Evolutionary conservation across 2,329 filamentous ascomycete genomes (phyloP), one percentile per base, ranked within the genome.

Genomic region (Periglandula ipomoeae): DNA sequence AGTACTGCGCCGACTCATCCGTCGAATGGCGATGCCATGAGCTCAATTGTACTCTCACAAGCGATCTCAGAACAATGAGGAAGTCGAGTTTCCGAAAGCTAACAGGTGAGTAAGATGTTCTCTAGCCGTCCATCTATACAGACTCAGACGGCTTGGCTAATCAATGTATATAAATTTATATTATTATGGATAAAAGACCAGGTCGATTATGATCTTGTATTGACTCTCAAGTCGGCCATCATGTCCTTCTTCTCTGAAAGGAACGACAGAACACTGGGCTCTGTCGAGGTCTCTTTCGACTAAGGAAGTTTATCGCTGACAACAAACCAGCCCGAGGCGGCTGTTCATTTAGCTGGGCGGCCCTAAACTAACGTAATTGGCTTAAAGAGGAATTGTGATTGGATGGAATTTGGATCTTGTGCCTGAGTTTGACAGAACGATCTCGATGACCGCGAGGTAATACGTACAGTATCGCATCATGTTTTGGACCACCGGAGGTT

Each of bases 181-280:
- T n/a, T n/a, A n/a, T n/a, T n/a, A n/a, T n/a, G n/a, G n/a, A n/a
- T n/a, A n/a, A n/a, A n/a, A n/a, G n/a, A n/a, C n/a, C 5, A 39
- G 3, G 4, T 50, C 1, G 0, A 4, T 8, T 26, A 13, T 13
- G 3, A 44, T 6, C 45, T 50, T 13, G 24, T 50, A 3, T 10
- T 50, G 19, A 44, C 39, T 2, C 2, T 50, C 6, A 24, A 47
- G 34, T 50, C 49, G 6, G 49, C 49, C 19, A 6, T 50, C 1
- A 50, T 50, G 34, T 40, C 44, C 4, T 50, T 44, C 23, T 50
- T 44, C 3, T 4, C 44, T 2, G 49, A 50, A n/a, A 9, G 47
- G 11, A 26, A 44, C 22, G 44, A 40, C 13, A 6, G 34, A 23
- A 42, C 40, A 24, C 44, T 50, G 44, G 49, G 49, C 5, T 38